phyloP scores from a whole-genome alignment of 495 filamentous ascomycete species.

The Bacidia gigantensis region DNA sequence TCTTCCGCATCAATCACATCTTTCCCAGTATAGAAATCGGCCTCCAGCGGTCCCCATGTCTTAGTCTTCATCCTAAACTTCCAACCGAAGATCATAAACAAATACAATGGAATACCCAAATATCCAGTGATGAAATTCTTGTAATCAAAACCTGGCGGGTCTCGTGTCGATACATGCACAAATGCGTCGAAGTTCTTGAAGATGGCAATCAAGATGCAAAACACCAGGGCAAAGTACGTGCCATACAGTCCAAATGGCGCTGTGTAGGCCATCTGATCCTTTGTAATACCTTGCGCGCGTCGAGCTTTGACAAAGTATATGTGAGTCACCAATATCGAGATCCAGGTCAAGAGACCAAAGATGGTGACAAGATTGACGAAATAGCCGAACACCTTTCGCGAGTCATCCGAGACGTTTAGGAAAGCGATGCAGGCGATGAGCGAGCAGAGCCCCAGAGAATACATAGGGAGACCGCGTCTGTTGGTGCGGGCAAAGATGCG shows the following conservation, averaged over 20 bases:
- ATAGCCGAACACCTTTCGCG: conserved; percentile 61
- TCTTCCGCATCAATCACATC: conserved; percentile 63
- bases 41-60: conserved; percentile 40
- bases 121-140: conserved; percentile 73
- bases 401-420: conserved; percentile 60
- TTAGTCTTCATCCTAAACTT: conserved; percentile 43
- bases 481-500: conserved; percentile 57
- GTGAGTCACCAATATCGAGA: conserved; percentile 71
- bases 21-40: conserved; percentile 60
- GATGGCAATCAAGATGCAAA: conserved; percentile 57
- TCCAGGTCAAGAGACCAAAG: conserved; percentile 60
- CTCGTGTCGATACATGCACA: conserved; percentile 20
- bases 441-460: conserved; percentile 47
- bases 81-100: conserved; percentile 58
- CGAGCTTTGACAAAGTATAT: conserved; percentile 67
- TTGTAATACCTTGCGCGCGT: conserved; percentile 53
- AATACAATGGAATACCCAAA: conserved; percentile 66
- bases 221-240: conserved; percentile 50
- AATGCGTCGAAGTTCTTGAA: conserved; percentile 75
- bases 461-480: conserved; percentile 60
- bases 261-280: conserved; percentile 52
- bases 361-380: conserved; percentile 78
- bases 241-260: conserved; percentile 58
- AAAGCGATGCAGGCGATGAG: conserved; percentile 58
- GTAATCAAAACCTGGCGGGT: conserved; percentile 40